A percentile compares a stretch with the other conserved stretches of the same genome.
Evolutionary conservation across 495 filamentous ascomycete species (phyloP).

Genomic region (Xylaria curta): DNA sequence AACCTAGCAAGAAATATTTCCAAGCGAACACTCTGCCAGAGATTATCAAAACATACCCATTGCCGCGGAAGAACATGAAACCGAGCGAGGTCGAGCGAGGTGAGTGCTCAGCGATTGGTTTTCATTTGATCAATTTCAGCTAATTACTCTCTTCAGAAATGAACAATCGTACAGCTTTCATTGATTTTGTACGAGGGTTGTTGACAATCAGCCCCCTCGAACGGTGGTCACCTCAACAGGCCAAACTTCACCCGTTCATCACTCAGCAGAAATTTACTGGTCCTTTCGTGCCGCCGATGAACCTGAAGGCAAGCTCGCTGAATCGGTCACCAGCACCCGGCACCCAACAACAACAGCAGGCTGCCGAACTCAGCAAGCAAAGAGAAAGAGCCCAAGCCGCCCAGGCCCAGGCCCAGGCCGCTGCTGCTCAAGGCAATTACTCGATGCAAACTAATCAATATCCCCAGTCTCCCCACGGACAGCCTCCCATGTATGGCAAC

Average conservation of each 20-base stretch:
- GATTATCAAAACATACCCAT: conserved; percentile 95
- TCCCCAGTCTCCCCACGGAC: conserved; percentile 45
- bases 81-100: conserved; percentile 94
- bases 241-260: conserved; percentile 97
- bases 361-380: conserved; percentile 89
- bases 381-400: conserved; percentile 74
- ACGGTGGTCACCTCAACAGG: conserved; percentile 97
- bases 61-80: conserved; percentile 99
- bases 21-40: conserved; percentile 90
- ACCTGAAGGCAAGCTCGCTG: conserved; percentile 81
- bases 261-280: conserved; percentile 97
- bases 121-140: background rate
- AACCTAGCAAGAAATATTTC: conserved; percentile 99
- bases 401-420: conserved; percentile 59
- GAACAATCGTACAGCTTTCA: conserved; percentile 97
- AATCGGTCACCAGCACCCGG: conserved; percentile 91
- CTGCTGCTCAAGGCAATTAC: conserved; percentile 60
- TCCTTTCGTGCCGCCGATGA: conserved; percentile 97
- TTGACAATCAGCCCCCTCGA: conserved; percentile 96
- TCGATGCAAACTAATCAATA: conserved; percentile 53
- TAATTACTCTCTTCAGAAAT: conserved; percentile 71
- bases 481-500: conserved; percentile 76
- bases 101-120: conserved; percentile 49
- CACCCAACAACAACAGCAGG: conserved; percentile 96
- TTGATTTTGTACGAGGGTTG: conserved; percentile 96